phyloP scores from a whole-genome alignment of 2,329 filamentous ascomycete species.

The Pseudogymnoascus destructans region DNA sequence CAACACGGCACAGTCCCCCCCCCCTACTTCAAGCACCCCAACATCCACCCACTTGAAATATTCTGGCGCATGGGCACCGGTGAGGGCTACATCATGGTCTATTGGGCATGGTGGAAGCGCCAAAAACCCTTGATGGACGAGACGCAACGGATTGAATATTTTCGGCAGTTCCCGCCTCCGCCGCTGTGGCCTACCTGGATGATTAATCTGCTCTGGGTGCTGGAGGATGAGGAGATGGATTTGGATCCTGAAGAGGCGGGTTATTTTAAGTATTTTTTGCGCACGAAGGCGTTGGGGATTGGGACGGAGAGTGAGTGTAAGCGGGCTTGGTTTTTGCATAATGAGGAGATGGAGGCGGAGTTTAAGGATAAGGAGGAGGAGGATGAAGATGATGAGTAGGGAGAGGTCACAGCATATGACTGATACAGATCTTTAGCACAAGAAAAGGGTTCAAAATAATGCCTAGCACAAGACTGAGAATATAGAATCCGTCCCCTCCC shows the following conservation, averaged over 20 bases:
- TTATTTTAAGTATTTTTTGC: neutral
- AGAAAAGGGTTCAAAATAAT: conserved; percentile 3
- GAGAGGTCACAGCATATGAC: neutral
- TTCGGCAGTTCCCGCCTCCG: neutral
- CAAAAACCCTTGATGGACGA: neutral
- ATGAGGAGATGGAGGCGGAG: neutral
- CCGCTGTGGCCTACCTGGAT: neutral
- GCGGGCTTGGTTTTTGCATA: neutral
- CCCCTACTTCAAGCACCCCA: neutral
- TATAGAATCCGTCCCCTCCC: neutral
- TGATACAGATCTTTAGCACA: neutral
- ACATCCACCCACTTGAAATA: neutral
- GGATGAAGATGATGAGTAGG: neutral
- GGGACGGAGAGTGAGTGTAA: neutral
- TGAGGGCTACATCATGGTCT: neutral
- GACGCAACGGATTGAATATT: neutral
- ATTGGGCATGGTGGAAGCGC: neutral
- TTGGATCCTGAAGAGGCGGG: neutral
- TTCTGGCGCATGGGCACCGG: neutral
- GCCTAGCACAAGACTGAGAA: neutral
- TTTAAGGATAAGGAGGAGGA: neutral
- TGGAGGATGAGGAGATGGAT: neutral
- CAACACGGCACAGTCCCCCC: neutral
- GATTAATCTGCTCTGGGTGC: neutral
- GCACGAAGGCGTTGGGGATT: neutral